A percentile compares a stretch with the other conserved stretches of the same genome.
These are phyloP conservation scores for Coemansia javaensis DNA, from an alignment of 192 early-diverging fungal species.

Conservation along the genomic window DNA sequence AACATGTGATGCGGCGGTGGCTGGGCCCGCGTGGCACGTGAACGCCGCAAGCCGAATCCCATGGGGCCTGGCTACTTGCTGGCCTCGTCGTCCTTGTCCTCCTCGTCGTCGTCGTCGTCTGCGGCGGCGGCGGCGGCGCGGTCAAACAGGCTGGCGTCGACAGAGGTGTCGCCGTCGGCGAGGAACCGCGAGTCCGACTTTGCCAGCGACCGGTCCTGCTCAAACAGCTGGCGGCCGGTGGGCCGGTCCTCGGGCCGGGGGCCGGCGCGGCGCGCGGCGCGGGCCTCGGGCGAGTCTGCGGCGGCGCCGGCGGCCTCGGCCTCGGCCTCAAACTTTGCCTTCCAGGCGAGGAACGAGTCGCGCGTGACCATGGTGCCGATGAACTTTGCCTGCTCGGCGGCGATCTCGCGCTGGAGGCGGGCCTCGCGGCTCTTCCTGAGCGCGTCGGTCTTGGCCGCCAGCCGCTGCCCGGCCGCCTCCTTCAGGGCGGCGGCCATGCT, in stretches of 20 bases:
- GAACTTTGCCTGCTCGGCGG: slow-evolving; percentile 69
- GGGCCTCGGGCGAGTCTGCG: slow-evolving; percentile 7
- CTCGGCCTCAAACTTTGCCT: slow-evolving; percentile 70
- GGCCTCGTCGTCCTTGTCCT: no score
- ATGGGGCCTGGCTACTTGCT: no score
- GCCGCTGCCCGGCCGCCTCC: slow-evolving; percentile 63
- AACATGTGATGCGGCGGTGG: no score
- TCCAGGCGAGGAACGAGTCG: slow-evolving; percentile 77
- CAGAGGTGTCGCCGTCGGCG: slow-evolving; percentile 81
- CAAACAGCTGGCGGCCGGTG: slow-evolving; percentile 84
- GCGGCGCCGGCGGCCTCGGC: neutral
- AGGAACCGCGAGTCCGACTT: slow-evolving; percentile 74
- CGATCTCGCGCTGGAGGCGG: slow-evolving; percentile 58
- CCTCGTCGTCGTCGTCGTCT: slow-evolving; percentile 55
- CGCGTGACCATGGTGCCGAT: slow-evolving; percentile 80
- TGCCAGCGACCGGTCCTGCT: slow-evolving; percentile 80
- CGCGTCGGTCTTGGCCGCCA: slow-evolving; percentile 53
- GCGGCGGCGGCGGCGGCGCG: slow-evolving; percentile 52
- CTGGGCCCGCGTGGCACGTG: no score
- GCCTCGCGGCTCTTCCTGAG: slow-evolving; percentile 50
- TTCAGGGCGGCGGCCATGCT: slow-evolving; percentile 70
- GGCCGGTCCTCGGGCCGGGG: slow-evolving; percentile 49
- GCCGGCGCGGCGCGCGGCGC: slow-evolving; percentile 23
- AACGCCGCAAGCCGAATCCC: no score
- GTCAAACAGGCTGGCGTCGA: slow-evolving; percentile 73